Evolutionary conservation across 2,329 filamentous ascomycete genomes (phyloP).

Genomic region (Endoconidiophora laricicola): DNA sequence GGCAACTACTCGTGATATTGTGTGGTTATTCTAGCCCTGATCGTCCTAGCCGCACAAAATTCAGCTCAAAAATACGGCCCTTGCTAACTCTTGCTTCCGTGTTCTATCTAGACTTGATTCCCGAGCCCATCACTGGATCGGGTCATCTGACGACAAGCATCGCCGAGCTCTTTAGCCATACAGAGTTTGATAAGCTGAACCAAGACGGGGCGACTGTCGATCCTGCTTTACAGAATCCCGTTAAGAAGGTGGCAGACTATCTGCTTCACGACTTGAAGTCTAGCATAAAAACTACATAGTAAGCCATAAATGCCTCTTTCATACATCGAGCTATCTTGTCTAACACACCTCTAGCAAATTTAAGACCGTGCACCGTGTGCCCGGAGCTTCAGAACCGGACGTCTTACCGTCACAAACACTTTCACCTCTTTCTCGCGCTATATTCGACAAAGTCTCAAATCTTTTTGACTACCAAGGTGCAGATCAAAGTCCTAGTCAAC

Average conservation of each 20-base stretch:
- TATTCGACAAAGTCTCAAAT: slow-evolving; percentile 23
- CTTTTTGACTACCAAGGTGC: slow-evolving; percentile 11
- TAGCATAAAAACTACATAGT: slow-evolving; percentile 56
- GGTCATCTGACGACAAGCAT: slow-evolving; percentile 36
- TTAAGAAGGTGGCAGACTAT: slow-evolving; percentile 57
- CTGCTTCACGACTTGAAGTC: slow-evolving; percentile 58
- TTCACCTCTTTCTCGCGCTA: slow-evolving; percentile 29
- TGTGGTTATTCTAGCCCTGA: too few relatives aligned
- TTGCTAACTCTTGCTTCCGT: background rate
- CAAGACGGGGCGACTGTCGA: slow-evolving; percentile 42
- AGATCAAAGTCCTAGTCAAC: slow-evolving; percentile 1
- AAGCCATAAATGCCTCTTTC: slow-evolving; percentile 16
- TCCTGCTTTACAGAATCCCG: slow-evolving; percentile 41
- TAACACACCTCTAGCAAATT: slow-evolving; percentile 33
- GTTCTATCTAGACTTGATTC: slow-evolving; percentile 41
- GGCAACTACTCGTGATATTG: too few relatives aligned
- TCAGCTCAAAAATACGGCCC: too few relatives aligned
- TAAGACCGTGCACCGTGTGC: slow-evolving; percentile 18
- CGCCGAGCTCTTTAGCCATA: slow-evolving; percentile 31
- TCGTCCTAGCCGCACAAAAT: too few relatives aligned
- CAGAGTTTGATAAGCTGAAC: slow-evolving; percentile 53
- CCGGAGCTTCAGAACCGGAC: slow-evolving; percentile 7
- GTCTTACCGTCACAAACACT: slow-evolving; percentile 25
- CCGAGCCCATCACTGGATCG: slow-evolving; percentile 43
- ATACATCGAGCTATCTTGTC: background rate